Conservation (phyloP, 495 filamentous ascomycete species). For the Neurospora hispaniola region DNA sequence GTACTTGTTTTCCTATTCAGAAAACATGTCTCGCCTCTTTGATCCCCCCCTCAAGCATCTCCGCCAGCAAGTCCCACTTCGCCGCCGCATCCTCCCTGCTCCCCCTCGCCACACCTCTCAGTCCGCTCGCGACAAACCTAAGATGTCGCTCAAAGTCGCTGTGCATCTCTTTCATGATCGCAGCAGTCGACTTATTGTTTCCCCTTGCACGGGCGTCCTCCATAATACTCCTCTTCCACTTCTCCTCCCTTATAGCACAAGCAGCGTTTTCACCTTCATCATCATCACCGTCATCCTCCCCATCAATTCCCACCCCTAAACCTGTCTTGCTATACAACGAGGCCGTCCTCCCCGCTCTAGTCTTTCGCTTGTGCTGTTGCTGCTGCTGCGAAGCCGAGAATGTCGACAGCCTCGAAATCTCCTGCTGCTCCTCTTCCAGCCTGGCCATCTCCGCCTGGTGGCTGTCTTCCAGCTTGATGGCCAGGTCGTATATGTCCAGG, state of each 20-base stretch:
- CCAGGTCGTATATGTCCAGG: constrained; percentile 51
- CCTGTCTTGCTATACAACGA: neutral
- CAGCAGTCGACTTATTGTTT: constrained; percentile 21
- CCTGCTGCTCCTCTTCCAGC: constrained; percentile 29
- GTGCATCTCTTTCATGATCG: constrained; percentile 32
- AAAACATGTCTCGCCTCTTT: constrained; percentile 7
- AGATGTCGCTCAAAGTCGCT: constrained; percentile 40
- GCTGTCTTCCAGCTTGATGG: constrained; percentile 39
- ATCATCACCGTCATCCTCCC: constrained; percentile 25
- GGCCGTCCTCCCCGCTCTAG: neutral
- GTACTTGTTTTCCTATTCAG: neutral
- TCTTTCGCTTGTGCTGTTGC: neutral
- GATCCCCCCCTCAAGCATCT: constrained; percentile 46
- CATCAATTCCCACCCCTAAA: constrained; percentile 6
- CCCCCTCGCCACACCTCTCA: constrained; percentile 49
- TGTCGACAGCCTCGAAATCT: constrained; percentile 24
- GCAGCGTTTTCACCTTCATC: constrained; percentile 21
- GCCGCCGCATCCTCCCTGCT: constrained; percentile 37
- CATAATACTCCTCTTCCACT: neutral
- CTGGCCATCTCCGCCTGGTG: constrained; percentile 29
- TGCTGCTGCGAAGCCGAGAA: constrained; percentile 12
- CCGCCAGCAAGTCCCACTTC: constrained; percentile 49
- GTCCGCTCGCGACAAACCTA: constrained; percentile 42
- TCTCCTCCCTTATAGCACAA: neutral
- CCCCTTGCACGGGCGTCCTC: neutral